Evolutionary conservation across 2,329 filamentous ascomycete species (phyloP).

Genomic region (Botrytis byssoidea): DNA sequence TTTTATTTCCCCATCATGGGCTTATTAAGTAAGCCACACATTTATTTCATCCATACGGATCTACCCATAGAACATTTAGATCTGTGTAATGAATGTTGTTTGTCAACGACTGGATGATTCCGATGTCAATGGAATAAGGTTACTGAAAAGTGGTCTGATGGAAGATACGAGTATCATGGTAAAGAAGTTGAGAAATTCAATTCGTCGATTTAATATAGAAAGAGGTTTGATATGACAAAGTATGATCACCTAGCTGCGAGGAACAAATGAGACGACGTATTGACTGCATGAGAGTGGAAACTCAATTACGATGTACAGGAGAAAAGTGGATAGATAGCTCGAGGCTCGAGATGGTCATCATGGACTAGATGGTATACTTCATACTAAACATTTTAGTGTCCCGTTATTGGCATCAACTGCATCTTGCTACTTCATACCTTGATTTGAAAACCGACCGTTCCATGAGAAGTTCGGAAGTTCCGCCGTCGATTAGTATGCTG

Average conservation of each 20-base stretch:
- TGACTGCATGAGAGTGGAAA: not conserved
- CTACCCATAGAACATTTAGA: not conserved
- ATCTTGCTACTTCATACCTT: not conserved
- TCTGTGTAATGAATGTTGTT: not conserved
- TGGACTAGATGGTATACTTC: not conserved
- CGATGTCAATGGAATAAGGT: not conserved
- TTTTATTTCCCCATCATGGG: not conserved
- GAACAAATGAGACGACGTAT: not conserved
- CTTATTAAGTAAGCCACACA: slow-evolving; percentile 2
- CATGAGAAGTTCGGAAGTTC: not conserved
- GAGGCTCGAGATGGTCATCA: not conserved
- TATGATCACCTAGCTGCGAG: not conserved
- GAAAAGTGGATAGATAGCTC: not conserved
- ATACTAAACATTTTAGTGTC: not conserved
- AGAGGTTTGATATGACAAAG: not conserved
- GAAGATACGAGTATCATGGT: not conserved
- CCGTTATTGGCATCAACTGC: not conserved
- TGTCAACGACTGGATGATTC: not conserved
- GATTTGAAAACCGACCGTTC: not conserved
- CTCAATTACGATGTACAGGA: not conserved
- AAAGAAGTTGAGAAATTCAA: not conserved
- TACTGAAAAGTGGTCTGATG: slow-evolving; percentile 1
- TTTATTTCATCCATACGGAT: not conserved
- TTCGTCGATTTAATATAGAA: not conserved
- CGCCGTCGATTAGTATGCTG: not conserved